phyloP scores from a whole-genome alignment of 1,284 basidiomycete species.

The Leccinum fallax region DNA sequence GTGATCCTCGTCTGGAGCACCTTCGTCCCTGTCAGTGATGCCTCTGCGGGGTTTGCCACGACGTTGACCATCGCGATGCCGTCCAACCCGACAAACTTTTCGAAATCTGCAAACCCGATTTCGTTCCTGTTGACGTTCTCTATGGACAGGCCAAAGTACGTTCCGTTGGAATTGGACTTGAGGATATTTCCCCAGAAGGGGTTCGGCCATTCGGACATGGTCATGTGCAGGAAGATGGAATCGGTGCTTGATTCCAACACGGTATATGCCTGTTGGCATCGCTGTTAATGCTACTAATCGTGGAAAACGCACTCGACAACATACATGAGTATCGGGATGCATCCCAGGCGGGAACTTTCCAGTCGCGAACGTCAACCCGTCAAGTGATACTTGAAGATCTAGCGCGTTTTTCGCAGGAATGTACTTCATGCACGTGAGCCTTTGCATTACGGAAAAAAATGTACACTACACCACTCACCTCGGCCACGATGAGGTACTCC shows the following conservation, averaged over 20 bases:
- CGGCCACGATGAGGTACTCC: constrained; percentile 92
- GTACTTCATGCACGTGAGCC: constrained; percentile 47
- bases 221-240: constrained; percentile 94
- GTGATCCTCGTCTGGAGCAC: constrained; percentile 86
- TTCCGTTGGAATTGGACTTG: constrained; percentile 98
- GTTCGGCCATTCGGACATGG: constrained; percentile 73
- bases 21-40: constrained; percentile 75
- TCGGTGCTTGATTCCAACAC: constrained; percentile 94
- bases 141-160: constrained; percentile 88
- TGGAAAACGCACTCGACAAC: constrained; percentile 29
- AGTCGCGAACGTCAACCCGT: constrained; percentile 82
- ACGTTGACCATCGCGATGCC: constrained; percentile 95
- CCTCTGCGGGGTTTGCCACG: constrained; percentile 82
- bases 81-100: constrained; percentile 96
- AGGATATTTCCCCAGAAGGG: constrained; percentile 92
- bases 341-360: constrained; percentile 91
- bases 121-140: constrained; percentile 91
- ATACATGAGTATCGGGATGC: constrained; percentile 83
- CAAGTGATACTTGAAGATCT: constrained; percentile 88
- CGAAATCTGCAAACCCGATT: constrained; percentile 92
- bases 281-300: not conserved
- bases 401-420: constrained; percentile 61
- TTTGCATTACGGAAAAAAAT: not conserved
- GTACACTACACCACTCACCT: constrained; percentile 53
- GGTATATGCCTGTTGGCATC: constrained; percentile 73